These are phyloP conservation scores for Tuber aestivum DNA, from an alignment of 495 filamentous ascomycete species.

Conservation along the genomic window DNA sequence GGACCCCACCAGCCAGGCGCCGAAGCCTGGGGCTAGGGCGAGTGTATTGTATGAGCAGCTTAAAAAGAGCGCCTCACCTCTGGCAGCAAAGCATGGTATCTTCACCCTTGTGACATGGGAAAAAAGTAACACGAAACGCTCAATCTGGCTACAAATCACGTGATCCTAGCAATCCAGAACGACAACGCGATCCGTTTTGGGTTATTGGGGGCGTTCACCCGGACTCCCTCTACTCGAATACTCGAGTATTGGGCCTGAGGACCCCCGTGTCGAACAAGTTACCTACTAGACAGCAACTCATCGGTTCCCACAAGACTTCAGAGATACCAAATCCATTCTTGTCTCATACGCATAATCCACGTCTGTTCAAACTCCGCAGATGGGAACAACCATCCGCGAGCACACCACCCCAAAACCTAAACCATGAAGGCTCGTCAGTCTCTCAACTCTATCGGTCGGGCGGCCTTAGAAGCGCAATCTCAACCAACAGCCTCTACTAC, in stretches of 20 bases:
- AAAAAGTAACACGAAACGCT: neutral
- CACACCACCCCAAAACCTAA: neutral
- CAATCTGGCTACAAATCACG: neutral
- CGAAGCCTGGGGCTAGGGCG: neutral
- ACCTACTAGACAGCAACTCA: neutral
- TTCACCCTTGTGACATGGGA: neutral
- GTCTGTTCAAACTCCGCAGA: neutral
- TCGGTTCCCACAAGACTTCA: neutral
- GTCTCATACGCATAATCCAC: neutral
- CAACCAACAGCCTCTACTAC: neutral
- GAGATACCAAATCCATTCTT: neutral
- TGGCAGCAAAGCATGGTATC: neutral
- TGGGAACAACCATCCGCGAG: neutral
- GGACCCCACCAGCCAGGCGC: neutral
- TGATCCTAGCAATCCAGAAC: neutral
- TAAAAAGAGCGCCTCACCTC: neutral
- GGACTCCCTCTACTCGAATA: neutral
- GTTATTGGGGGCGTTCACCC: neutral
- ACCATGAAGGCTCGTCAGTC: neutral
- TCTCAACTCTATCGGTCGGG: neutral
- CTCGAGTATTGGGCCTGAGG: no score
- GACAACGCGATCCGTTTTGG: neutral
- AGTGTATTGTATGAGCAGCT: neutral
- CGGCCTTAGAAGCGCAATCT: neutral
- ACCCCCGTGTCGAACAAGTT: neutral